Evolutionary conservation across 441 rosid genomes (phyloP).

Genomic region (Geranium incanum): DNA sequence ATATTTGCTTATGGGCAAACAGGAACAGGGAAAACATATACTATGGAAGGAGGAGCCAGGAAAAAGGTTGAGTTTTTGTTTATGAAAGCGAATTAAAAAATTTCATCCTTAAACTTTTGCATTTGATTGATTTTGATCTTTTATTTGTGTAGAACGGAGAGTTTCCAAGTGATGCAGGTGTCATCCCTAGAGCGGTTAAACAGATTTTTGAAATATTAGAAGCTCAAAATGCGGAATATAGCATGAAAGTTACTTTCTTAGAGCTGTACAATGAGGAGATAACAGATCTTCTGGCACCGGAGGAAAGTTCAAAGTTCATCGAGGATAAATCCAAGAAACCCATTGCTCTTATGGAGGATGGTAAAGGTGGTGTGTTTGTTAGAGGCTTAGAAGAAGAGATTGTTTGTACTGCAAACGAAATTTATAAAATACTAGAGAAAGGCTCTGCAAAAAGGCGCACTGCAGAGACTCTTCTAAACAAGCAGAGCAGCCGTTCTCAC

Average conservation of each 20-base stretch:
- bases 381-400: constrained; percentile 96
- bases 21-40: constrained; percentile 25
- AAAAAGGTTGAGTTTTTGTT: constrained; percentile 49
- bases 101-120: neutral
- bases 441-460: constrained; percentile 98
- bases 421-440: constrained; percentile 92
- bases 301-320: constrained; percentile 67
- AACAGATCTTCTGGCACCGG: constrained; percentile 30
- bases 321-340: constrained; percentile 97
- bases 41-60: constrained; percentile 99
- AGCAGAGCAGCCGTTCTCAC: constrained; percentile 99
- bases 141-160: constrained; percentile 70
- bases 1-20: constrained; percentile 99
- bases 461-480: constrained; percentile 95
- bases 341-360: constrained; percentile 99
- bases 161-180: constrained; percentile 94
- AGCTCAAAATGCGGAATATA: constrained; percentile 89
- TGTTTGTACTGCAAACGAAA: constrained; percentile 87
- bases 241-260: constrained; percentile 90
- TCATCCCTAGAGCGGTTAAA: constrained; percentile 89
- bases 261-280: constrained; percentile 98
- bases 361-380: constrained; percentile 93
- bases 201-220: constrained; percentile 89
- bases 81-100: neutral
- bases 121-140: constrained; percentile 1